Percentiles rank a stretch among this genome's conserved stretches.
phyloP scores from a whole-genome alignment of 2,329 filamentous ascomycete species.

The Lasiodiplodia gonubiensis region DNA sequence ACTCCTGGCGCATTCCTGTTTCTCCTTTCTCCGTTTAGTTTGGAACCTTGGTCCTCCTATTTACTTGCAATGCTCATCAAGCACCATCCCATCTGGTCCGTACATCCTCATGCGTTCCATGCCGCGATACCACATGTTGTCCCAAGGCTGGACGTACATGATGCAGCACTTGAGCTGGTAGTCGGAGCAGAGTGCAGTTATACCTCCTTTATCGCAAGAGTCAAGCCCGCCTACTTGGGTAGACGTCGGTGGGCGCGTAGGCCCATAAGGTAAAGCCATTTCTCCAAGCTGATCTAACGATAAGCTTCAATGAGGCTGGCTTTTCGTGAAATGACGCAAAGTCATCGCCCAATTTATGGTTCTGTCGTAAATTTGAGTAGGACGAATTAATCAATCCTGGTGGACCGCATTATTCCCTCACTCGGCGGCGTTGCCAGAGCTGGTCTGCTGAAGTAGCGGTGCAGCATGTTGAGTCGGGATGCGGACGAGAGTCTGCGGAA shows the following conservation, averaged over 20 bases:
- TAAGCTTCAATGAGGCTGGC: background rate
- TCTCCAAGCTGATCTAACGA: background rate
- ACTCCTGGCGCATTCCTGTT: background rate
- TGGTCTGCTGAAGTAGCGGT: conserved; percentile 42
- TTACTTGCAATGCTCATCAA: background rate
- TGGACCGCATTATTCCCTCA: conserved; percentile 32
- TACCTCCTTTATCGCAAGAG: background rate
- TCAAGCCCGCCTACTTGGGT: background rate
- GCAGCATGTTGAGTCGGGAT: conserved; percentile 77
- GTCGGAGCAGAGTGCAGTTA: background rate
- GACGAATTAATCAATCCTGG: background rate
- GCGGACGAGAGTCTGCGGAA: conserved; percentile 82
- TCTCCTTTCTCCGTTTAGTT: background rate
- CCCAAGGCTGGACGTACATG: background rate
- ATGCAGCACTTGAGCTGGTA: background rate
- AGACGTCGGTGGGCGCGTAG: background rate
- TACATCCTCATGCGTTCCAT: background rate
- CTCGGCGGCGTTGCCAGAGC: conserved; percentile 39
- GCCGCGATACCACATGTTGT: background rate
- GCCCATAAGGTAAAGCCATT: background rate
- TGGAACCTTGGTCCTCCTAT: background rate
- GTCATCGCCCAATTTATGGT: background rate
- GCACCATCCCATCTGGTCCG: background rate
- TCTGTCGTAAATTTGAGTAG: background rate
- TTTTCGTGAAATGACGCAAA: background rate